phyloP scores from a whole-genome alignment of 768 basidiomycete species.

The Sutorius australiensis region DNA sequence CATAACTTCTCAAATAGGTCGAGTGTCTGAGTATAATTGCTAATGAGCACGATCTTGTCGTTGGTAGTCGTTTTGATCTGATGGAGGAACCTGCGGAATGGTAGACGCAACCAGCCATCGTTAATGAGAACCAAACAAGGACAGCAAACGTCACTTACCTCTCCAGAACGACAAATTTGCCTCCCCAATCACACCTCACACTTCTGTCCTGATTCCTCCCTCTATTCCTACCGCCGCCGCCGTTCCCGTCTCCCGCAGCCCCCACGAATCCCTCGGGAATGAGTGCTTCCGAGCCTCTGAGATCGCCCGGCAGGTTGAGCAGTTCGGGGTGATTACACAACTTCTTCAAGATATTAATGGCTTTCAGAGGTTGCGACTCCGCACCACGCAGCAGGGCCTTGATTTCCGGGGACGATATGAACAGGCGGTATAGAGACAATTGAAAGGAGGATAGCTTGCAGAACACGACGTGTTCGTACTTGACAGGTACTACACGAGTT shows the following conservation, averaged over 20 bases:
- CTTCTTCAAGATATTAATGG: conserved; percentile 92
- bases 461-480: conserved; percentile 98
- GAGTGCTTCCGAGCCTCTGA: conserved; percentile 74
- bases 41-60: conserved; percentile 96
- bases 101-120: neutral
- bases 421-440: conserved; percentile 78
- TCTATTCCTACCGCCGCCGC: conserved; percentile 39
- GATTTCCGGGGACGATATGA: conserved; percentile 91
- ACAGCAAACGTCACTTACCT: conserved; percentile 44
- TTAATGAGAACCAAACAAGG: neutral
- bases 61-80: conserved; percentile 75
- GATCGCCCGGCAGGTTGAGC: conserved; percentile 78
- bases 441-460: conserved; percentile 84
- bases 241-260: conserved; percentile 24
- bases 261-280: conserved; percentile 82
- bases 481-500: conserved; percentile 78
- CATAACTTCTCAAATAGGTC: conserved; percentile 91
- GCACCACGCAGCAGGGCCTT: conserved; percentile 82
- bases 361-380: conserved; percentile 92
- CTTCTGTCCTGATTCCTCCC: conserved; percentile 34
- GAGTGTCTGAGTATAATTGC: conserved; percentile 94
- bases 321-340: conserved; percentile 94
- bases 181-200: conserved; percentile 80
- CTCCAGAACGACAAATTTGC: conserved; percentile 92
- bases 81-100: conserved; percentile 67